A percentile compares a stretch with the other conserved stretches of the same genome.
Conservation (phyloP, 2,329 filamentous ascomycete genomes). For the Venturia oleaginea region DNA sequence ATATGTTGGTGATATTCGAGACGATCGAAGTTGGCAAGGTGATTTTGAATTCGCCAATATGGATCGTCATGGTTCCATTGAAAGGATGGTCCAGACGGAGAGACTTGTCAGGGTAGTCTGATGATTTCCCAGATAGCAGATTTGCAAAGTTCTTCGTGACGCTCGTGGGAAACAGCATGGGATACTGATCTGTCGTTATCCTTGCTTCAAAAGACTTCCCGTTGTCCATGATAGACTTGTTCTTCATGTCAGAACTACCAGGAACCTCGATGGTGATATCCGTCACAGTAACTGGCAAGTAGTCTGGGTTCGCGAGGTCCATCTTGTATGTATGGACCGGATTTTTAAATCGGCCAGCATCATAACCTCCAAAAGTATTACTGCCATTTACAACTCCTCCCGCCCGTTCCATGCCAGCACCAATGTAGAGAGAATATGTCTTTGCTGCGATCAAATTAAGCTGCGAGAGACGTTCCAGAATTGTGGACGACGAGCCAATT, state of each 20-base stretch:
- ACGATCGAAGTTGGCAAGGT: conserved; percentile 31
- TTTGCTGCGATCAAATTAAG: conserved; percentile 28
- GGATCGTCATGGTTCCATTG: conserved; percentile 32
- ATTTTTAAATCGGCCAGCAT: conserved; percentile 33
- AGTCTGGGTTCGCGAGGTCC: conserved; percentile 24
- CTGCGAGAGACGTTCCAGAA: conserved; percentile 29
- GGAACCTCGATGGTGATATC: conserved; percentile 30
- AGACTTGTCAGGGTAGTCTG: conserved; percentile 26
- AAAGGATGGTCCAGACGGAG: conserved; percentile 29
- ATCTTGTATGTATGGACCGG: conserved; percentile 25
- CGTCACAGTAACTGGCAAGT: conserved; percentile 31
- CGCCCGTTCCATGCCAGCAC: conserved; percentile 32
- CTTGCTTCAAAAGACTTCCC: conserved; percentile 29
- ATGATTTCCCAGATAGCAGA: conserved; percentile 22
- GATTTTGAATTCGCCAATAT: conserved; percentile 32
- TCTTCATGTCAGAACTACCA: conserved; percentile 16
- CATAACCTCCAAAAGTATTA: conserved; percentile 36
- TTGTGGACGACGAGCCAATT: conserved; percentile 31
- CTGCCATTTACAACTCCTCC: conserved; percentile 34
- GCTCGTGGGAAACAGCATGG: conserved; percentile 31
- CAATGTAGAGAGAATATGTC: conserved; percentile 36
- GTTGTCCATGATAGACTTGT: conserved; percentile 14
- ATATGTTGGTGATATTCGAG: conserved; percentile 22
- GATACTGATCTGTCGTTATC: conserved; percentile 35
- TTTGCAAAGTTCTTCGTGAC: conserved; percentile 33